Base-by-base conservation (phyloP, 2,329 filamentous ascomycete species). In the Botrytis squamosa region DNA sequence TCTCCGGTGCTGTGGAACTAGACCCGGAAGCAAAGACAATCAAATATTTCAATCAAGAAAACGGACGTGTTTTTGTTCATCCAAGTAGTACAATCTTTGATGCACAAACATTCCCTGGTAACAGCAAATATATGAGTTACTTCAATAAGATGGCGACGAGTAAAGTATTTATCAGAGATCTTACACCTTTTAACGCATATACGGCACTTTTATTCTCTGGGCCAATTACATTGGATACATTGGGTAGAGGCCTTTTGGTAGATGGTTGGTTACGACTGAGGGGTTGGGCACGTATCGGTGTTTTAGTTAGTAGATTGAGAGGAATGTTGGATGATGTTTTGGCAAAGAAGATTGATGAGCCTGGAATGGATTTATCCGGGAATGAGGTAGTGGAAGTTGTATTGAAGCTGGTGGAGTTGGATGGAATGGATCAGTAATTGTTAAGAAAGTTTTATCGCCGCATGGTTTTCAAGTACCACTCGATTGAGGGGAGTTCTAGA, bases 251-350 rank as follows among this genome's bases (percentile, higher is more conserved):
- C 0, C 84, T 99, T 29, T 85, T 98, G 4, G 93, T 99, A 5
- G 96, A 98, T 83, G 94, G 93, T 70, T 98, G 95, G 96, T 85
- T 98, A 49, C 82, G 88, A 52, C 84, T 99, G 46, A 88, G 94
- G 38, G 96, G 96, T 0, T 99, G 96, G 96, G 95, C 96, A 1
- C 89, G 96, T 65, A 96, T 99, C 76, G 96, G 95, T 44, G 95
- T 98, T 20, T 83, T 99, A 77, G 92, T 97, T 4, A 93, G 92
- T 64, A 87, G 95, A 75, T 83, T 99, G 77, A 88, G 96, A 76
- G 90, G 90, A 73, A 93, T 98, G 90, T 86, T 99, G 71, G 96
- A 99, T 84, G 89, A 91, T 77, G 86, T 97, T 75, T 88, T 99
- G 79, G 92, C 92, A 73, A 86, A 88, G 77, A 94, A 94, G 83